Evolutionary conservation across 176 grass and related monocot genomes (phyloP), one percentile per base, ranked within the genome.

Genomic region (Triticum monococcum): DNA sequence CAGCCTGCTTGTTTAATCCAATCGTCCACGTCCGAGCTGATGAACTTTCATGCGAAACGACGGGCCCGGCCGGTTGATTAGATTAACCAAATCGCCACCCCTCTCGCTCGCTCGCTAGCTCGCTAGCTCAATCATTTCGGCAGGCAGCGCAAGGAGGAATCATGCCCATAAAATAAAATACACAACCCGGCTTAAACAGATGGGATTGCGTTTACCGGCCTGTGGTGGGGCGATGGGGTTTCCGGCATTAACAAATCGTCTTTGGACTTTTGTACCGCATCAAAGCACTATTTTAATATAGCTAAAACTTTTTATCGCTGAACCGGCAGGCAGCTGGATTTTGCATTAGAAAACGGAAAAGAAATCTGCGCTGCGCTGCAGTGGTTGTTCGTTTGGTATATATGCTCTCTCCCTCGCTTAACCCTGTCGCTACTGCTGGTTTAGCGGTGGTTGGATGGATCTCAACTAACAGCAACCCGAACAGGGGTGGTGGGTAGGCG

Each of bases 361-460:
- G 48, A 22, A 84, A 14, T 77, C 31, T 35, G 24, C 2, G n/a
- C 31, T 35, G 24, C 2, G n/a, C 41, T 57, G 2, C 48, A 6
- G 2, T 23, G 69, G 20, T 50, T 40, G 12, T 74, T 75, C 25
- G 64, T 67, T 67, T 68, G 65, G 65, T 68, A 68, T 59, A 68
- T 52, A 41, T 61, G 63, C n/a, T 38, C 72, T 46, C 50, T 54
- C 50, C 54, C 2, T 63, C 31, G 36, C 46, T 82, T 82, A 64
- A 43, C 84, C 68, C 60, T 70, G 26, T 31, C 54, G 54, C 69
- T 87, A 75, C 50, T 72, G 65, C 38, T 72, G 56, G 66, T 73
- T 65, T 68, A 56, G 26, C 14, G 80, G 84, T 83, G 41, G 84
- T 87, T 86, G 84, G 84, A 83, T 86, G 84, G 80, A 87, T 90